Percentiles rank a stretch among this genome's conserved stretches.
Evolutionary conservation across 139 green algal species (phyloP).

Genomic region (Coelastrella sp.): DNA sequence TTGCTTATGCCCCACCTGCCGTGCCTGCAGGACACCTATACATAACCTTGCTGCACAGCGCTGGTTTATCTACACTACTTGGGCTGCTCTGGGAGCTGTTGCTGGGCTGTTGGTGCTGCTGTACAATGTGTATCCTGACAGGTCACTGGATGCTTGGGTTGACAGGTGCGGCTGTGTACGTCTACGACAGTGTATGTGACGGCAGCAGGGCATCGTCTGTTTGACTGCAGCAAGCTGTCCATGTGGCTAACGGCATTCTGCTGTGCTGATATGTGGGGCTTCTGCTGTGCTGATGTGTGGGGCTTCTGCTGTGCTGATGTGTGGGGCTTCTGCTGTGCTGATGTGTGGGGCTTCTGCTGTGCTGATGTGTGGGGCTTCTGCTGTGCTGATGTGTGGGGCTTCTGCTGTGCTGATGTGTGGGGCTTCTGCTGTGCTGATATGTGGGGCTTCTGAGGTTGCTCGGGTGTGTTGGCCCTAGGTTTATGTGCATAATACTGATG

Average conservation of each 20-base stretch:
- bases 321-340: background rate
- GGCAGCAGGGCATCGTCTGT: background rate
- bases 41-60: background rate
- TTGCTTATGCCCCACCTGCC: background rate
- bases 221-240: background rate
- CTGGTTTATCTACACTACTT: constrained; percentile 35
- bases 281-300: background rate
- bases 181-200: background rate
- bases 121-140: constrained; percentile 51
- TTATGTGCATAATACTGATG: too few species aligned
- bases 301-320: background rate
- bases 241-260: too few species aligned
- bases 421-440: too few species aligned
- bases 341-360: too few species aligned
- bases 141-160: constrained; percentile 27
- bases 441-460: too few species aligned
- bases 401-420: background rate
- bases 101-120: constrained; percentile 38
- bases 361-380: too few species aligned
- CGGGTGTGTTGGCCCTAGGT: too few species aligned
- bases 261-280: too few species aligned
- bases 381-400: background rate
- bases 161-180: constrained; percentile 37
- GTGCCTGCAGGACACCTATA: background rate
- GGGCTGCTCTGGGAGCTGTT: background rate